A percentile compares a stretch with the other conserved stretches of the same genome.
Conservation (phyloP, 2,329 filamentous ascomycete genomes). For the Fusarium papillatum region DNA sequence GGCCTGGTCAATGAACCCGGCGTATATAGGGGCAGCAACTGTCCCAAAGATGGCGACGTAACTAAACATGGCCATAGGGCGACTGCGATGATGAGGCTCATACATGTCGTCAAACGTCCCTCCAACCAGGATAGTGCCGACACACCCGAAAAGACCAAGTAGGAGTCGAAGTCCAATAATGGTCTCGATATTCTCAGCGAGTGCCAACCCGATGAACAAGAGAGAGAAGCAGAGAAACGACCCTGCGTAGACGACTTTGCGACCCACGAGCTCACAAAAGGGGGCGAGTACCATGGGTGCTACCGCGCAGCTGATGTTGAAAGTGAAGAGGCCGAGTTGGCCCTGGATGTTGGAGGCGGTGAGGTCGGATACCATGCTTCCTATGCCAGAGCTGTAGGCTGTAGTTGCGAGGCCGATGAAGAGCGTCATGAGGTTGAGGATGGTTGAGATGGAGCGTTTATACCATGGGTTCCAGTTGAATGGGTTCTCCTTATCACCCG, state of each 20-base stretch:
- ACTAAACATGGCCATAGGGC: not conserved
- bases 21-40: not conserved
- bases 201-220: not conserved
- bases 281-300: not conserved
- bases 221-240: not conserved
- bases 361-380: not conserved
- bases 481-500: not conserved
- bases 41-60: not conserved
- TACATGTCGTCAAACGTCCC: not conserved
- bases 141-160: not conserved
- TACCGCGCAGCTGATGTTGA: not conserved
- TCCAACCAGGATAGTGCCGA: not conserved
- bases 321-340: not conserved
- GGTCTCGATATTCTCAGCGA: not conserved
- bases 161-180: not conserved
- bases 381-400: not conserved
- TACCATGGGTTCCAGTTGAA: not conserved
- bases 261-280: not conserved
- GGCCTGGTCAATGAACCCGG: not conserved
- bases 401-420: not conserved
- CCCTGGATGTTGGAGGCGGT: not conserved
- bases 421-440: not conserved
- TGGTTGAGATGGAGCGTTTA: not conserved
- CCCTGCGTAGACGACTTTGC: not conserved
- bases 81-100: not conserved